Evolutionary conservation across 192 early-diverging fungal species (phyloP), one percentile per base, ranked within the genome.

Genomic region (Entrophospora sp.): DNA sequence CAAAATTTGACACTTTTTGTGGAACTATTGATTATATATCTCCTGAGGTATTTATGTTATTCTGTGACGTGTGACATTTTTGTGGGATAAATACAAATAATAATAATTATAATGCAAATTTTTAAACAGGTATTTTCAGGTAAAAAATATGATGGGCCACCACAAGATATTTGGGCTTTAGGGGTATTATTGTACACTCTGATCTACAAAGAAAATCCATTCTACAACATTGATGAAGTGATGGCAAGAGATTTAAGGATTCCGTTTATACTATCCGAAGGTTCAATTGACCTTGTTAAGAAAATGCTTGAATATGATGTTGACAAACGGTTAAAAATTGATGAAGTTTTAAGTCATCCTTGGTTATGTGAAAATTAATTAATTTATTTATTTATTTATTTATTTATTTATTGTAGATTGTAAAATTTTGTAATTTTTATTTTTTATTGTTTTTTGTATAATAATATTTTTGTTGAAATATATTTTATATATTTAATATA

Each of bases 91-190:
- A 31, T 32, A 18, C 5, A 32, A 9, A 44, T 44, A 44, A 31
- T 24, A 20, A n/a, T n/a, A n/a, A n/a, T n/a, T n/a, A n/a, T n/a
- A n/a, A n/a, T n/a, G n/a, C n/a, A n/a, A n/a, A n/a, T n/a, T n/a
- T 44, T 27, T 20, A 42, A 30, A 16, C 27, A 62, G 60, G 69
- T 77, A 0, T 61, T 89, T 12, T 74, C 73, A 7, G 83, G 87
- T 35, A 84, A 86, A 22, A 79, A 76, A 46, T 89, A 90, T 65
- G 73, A 81, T 44, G 81, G 90, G 0, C 84, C 84, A 12, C 89
- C 89, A 1, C 88, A 91, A 69, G 91, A 94, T 70, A 82, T 94
- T 27, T 94, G 91, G 91, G 81, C 82, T 3, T 67, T 94, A 0
- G 91, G 90, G 0, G 85, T 91, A 37, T 64, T 92, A 13, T 69